Evolutionary conservation across 352 stramenopile genomes (phyloP), one percentile per base, ranked within the genome.

Genomic region (Phytophthora tubulina): DNA sequence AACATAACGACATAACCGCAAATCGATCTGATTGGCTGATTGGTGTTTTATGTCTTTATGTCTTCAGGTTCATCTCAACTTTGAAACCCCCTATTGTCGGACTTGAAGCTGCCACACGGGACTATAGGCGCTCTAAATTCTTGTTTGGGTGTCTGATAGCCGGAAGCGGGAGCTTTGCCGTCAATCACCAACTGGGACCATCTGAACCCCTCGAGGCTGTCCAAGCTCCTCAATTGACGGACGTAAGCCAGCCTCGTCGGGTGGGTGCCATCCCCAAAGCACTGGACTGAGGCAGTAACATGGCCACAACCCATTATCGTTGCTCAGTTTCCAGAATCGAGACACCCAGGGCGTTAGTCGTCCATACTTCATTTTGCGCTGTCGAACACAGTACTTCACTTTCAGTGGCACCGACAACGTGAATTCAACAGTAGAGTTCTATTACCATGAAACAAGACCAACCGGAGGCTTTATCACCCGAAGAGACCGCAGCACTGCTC

Each of bases 401-500:
- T 35, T 32, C 21, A 9, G 21, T 27, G 21, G 21, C 21, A 27
- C 21, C 21, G 21, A 27, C 21, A 27, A 27, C 21, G 21, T 27
- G 21, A 27, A 27, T 27, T 27, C 21, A 27, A 27, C 21, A 27
- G 21, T 27, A 27, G 21, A 27, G 21, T 27, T 27, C 21, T 27
- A 21, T 9, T 14, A 36, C 33, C 14, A 78, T 78, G 71, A 75
- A 71, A 54, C 39, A 55, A 3, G 48, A 45, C 30, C 9, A 45
- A 17, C 39, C 39, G 2, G 48, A 67, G 14, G 57, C 58, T 48
- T 44, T 80, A 30, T 73, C 58, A 30, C 51, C 50, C 9, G 69
- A 77, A 75, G 69, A 80, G 21, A 64, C 63, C 4, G 63, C 63
- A 11, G 73, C 63, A 6, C 46, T 80, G 1, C 55, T 76, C 21